Percentiles rank a stretch among this genome's conserved stretches.
phyloP scores from a whole-genome alignment of 495 filamentous ascomycete genomes.

The Sordaria brevicollis region DNA sequence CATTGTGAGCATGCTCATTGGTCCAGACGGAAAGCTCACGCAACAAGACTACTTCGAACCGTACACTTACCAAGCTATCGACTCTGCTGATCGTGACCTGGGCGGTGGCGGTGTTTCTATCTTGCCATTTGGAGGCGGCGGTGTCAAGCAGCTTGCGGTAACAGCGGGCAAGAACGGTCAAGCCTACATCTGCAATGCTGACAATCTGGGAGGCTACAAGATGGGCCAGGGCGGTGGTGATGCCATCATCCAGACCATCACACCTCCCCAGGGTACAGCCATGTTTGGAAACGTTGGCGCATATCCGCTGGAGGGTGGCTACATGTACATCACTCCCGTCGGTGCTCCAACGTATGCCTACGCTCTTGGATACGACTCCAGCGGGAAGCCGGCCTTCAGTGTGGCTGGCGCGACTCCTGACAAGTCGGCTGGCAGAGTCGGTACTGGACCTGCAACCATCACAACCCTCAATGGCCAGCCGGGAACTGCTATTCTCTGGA shows the following conservation, averaged over 20 bases:
- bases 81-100: slow-evolving; percentile 4
- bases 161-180: slow-evolving; percentile 27
- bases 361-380: slow-evolving; percentile 21
- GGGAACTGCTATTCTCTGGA: slow-evolving; percentile 33
- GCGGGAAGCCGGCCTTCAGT: slow-evolving; percentile 17
- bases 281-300: slow-evolving; percentile 11
- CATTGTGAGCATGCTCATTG: slow-evolving; percentile 23
- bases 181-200: slow-evolving; percentile 26
- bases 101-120: slow-evolving; percentile 16
- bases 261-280: slow-evolving; percentile 9
- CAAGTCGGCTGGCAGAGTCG: slow-evolving; percentile 22
- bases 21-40: slow-evolving; percentile 12
- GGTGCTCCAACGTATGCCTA: slow-evolving; percentile 24
- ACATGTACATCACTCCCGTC: slow-evolving; percentile 12
- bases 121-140: slow-evolving; percentile 22
- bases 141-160: slow-evolving; percentile 19
- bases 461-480: slow-evolving; percentile 27
- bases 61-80: slow-evolving; percentile 7
- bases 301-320: slow-evolving; percentile 7
- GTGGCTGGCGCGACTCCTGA: slow-evolving; percentile 18
- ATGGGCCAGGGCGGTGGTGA: slow-evolving; percentile 10
- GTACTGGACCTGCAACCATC: slow-evolving; percentile 28
- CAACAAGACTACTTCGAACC: slow-evolving; percentile 24
- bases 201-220: slow-evolving; percentile 29
- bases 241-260: slow-evolving; percentile 28